Conservation (phyloP, 2,329 filamentous ascomycete genomes). For the Septoria petroselini region DNA sequence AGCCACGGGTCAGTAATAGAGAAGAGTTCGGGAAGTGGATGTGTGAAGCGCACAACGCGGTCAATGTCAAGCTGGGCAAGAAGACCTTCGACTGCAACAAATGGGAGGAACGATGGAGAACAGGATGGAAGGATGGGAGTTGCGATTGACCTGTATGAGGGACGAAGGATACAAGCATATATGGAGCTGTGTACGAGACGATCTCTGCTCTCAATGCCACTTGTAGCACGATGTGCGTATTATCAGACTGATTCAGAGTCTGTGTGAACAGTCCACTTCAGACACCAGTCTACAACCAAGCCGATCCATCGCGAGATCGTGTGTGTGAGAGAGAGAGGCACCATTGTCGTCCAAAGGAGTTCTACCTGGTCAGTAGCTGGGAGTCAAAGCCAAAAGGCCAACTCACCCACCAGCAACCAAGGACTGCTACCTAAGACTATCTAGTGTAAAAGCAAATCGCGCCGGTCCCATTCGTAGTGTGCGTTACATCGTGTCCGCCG, state of each 20-base stretch:
- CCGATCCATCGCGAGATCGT: too few species aligned
- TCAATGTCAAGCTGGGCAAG: slow-evolving; percentile 89
- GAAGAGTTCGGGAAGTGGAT: slow-evolving; percentile 78
- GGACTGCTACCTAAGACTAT: slow-evolving; percentile 27
- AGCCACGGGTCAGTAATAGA: slow-evolving; percentile 57
- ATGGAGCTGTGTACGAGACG: too few species aligned
- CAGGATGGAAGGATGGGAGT: slow-evolving; percentile 73
- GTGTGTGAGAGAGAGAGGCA: too few species aligned
- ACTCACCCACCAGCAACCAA: slow-evolving; percentile 13
- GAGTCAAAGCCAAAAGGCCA: slow-evolving; percentile 14
- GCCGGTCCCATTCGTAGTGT: not conserved
- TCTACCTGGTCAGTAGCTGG: slow-evolving; percentile 20
- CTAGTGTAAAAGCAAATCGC: slow-evolving; percentile 8
- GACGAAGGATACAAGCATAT: too few species aligned
- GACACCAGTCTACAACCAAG: too few species aligned
- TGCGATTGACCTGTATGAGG: too few species aligned
- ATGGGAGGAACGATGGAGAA: slow-evolving; percentile 95
- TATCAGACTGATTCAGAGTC: too few species aligned
- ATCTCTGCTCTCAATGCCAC: too few species aligned
- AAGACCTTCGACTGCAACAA: slow-evolving; percentile 79
- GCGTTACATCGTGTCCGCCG: slow-evolving; percentile 2
- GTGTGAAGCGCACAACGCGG: slow-evolving; percentile 82
- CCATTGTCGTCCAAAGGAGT: slow-evolving; percentile 23
- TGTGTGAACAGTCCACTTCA: too few species aligned
- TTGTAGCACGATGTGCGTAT: too few species aligned